phyloP scores from a whole-genome alignment of 768 basidiomycete genomes.

The Dioszegia crocea region DNA sequence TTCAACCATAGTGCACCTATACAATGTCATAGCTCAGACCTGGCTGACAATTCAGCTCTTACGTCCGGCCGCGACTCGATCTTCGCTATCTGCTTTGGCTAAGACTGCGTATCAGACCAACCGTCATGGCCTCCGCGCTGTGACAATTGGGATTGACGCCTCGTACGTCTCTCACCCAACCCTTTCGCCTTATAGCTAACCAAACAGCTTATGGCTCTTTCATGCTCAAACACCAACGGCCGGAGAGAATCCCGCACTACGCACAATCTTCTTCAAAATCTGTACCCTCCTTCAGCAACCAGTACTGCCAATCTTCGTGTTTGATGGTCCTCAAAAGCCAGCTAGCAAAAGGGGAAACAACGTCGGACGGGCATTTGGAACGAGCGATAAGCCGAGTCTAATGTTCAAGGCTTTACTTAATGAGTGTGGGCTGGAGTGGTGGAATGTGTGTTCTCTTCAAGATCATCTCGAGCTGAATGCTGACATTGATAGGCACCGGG shows the following conservation, averaged over 20 bases:
- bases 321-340: constrained; percentile 79
- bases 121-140: constrained; percentile 63
- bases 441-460: constrained; percentile 51
- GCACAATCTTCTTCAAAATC: constrained; percentile 81
- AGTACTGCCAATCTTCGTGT: constrained; percentile 83
- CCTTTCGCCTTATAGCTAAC: neutral
- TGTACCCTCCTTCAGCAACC: constrained; percentile 67
- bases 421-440: constrained; percentile 54
- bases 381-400: constrained; percentile 37
- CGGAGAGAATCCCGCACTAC: constrained; percentile 80
- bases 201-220: constrained; percentile 51
- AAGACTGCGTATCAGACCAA: constrained; percentile 74
- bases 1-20: too few relatives aligned
- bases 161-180: constrained; percentile 28
- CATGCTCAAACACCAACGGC: constrained; percentile 54
- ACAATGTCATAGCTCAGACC: too few relatives aligned
- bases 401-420: constrained; percentile 51
- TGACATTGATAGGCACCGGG: constrained; percentile 62
- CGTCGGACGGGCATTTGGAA: constrained; percentile 42
- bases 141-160: constrained; percentile 80
- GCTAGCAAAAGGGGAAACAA: constrained; percentile 63
- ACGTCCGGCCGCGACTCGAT: constrained; percentile 64
- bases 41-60: constrained; percentile 55
- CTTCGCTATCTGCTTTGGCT: constrained; percentile 72
- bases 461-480: neutral